Base-by-base conservation (phyloP, 257 asterid genomes). In the Dorcoceras hygrometricum region DNA sequence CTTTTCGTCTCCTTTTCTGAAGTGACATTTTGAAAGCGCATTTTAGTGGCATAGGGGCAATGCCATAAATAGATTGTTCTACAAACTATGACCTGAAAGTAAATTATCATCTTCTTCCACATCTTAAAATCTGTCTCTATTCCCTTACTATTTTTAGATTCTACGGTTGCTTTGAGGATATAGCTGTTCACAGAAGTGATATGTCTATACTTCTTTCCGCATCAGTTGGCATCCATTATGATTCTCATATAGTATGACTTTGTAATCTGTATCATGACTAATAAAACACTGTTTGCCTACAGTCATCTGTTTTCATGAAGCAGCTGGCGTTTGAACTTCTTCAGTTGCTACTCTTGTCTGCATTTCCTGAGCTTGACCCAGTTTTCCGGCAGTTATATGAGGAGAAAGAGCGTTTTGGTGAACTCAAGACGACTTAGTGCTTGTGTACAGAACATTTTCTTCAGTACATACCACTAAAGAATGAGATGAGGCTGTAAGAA, bases 281-380 rank as follows among this genome's bases (percentile, higher is more conserved):
- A 77, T 31, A 7, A 26, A 27, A 48, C 18, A 28, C 4, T 58
- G 63, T 56, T 69, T 51, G 8, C 63, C 36, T 75, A 29, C 92
- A 91, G 98, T 89, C 96, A 1, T 76, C 96, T 36, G 86, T 88
- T 64, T 86, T 82, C 70, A 70, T 90, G 90, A 94, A 94, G 93
- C 91, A 81, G 78, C 62, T 90, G 68, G 95, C 93, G 27, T 84
- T 83, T 43, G 95, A 84, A 70, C 82, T 90, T 68, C 84, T 94
- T 16, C 81, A 94, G 88, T 82, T 86, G 82, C 76, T 94, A 78
- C 84, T 94, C 31, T 56, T 75, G 75, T 79, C 97, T 1, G 86
- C 96, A n/a, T 94, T 88, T 65, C 99, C 97, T 0, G 96, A 94
- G 86, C 87, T 94, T 67, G 91, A 82, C 57, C 16, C 59, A 50